Conservation (phyloP, 805 yeast species). For the Ogataea corticis region DNA sequence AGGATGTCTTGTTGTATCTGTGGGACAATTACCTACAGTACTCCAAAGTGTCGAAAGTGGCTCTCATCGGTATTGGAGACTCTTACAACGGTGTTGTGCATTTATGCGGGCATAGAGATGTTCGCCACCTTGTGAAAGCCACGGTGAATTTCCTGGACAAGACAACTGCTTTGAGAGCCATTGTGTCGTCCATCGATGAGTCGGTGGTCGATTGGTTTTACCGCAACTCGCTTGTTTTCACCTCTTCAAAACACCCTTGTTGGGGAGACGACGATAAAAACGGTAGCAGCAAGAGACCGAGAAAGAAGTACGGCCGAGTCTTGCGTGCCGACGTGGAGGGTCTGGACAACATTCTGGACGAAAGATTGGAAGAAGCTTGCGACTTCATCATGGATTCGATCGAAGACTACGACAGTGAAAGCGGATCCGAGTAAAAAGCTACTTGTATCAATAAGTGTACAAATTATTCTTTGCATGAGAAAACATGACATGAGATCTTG, state of each 20-base stretch:
- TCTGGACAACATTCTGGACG: conserved; percentile 72
- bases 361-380: conserved; percentile 79
- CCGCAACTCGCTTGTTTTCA: conserved; percentile 79
- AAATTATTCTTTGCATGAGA: background rate
- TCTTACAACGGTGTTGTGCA: conserved; percentile 86
- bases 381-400: conserved; percentile 81
- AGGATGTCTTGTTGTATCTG: conserved; percentile 71
- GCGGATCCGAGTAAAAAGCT: conserved; percentile 23
- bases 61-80: conserved; percentile 87
- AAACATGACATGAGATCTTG: background rate
- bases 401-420: conserved; percentile 59
- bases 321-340: conserved; percentile 73
- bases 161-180: conserved; percentile 65
- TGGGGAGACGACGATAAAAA: conserved; percentile 56
- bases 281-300: conserved; percentile 61
- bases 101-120: conserved; percentile 79
- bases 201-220: conserved; percentile 89
- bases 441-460: conserved; percentile 1
- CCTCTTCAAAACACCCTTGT: conserved; percentile 71
- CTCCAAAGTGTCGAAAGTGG: conserved; percentile 67
- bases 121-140: conserved; percentile 63
- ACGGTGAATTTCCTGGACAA: conserved; percentile 70
- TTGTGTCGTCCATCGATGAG: conserved; percentile 88
- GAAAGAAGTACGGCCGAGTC: conserved; percentile 91
- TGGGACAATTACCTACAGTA: conserved; percentile 92